A percentile compares a stretch with the other conserved stretches of the same genome.
phyloP scores from a whole-genome alignment of 2,329 filamentous ascomycete species.

The Plenodomus lindquistii region DNA sequence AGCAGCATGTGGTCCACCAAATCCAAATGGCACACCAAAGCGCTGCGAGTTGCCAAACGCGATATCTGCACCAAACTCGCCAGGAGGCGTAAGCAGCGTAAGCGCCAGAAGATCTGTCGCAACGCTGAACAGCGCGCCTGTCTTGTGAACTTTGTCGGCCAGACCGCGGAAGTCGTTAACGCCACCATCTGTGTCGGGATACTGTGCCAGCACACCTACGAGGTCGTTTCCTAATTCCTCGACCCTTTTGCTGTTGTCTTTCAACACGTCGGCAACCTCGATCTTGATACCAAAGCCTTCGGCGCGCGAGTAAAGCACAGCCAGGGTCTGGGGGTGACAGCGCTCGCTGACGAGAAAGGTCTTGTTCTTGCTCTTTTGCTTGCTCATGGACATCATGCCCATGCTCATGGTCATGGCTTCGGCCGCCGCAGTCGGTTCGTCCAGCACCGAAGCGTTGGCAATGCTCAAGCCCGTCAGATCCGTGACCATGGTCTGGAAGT shows the following conservation, averaged over 20 bases:
- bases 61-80: constrained; percentile 93
- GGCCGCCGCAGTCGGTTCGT: constrained; percentile 89
- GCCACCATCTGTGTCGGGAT: constrained; percentile 85
- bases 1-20: constrained; percentile 91
- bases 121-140: constrained; percentile 79
- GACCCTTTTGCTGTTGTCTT: constrained; percentile 66
- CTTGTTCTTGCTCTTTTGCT: constrained; percentile 75
- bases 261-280: constrained; percentile 71
- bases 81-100: constrained; percentile 84
- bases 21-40: constrained; percentile 89
- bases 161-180: constrained; percentile 75
- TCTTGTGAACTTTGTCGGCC: constrained; percentile 75
- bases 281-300: constrained; percentile 90
- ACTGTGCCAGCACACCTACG: constrained; percentile 90
- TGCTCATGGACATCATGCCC: constrained; percentile 70
- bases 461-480: constrained; percentile 87
- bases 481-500: constrained; percentile 91
- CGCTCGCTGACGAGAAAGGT: constrained; percentile 81
- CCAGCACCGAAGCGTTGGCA: constrained; percentile 86
- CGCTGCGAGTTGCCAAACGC: constrained; percentile 92
- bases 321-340: constrained; percentile 83
- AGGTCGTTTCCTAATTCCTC: constrained; percentile 78
- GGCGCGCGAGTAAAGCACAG: constrained; percentile 81
- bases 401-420: constrained; percentile 95
- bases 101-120: constrained; percentile 88